Evolutionary conservation across 1,284 basidiomycete species (phyloP), one percentile per base, ranked within the genome.

Genomic region (Blastosporella zonata): DNA sequence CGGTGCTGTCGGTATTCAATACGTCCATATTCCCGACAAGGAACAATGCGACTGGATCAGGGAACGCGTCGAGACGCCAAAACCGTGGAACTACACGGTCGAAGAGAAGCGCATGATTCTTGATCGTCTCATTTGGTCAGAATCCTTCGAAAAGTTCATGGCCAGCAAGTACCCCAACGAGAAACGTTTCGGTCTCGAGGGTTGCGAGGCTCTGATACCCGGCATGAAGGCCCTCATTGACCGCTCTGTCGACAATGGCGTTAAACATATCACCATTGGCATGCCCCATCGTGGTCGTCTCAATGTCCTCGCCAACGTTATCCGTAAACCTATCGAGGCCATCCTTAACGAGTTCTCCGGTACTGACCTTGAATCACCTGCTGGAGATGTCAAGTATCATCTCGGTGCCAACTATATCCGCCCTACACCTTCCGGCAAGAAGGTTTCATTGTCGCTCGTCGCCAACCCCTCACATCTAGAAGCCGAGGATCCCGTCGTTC

Each of bases 191-290:
- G 97, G 97, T 71, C 82, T 99, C 46, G 97, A 99, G 71, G 97
- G 97, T 54, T 97, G 94, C 70, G 97, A 99, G 73, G 83, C 93
- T 35, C 84, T 99, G 61, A 91, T 99, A 62, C 97, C 97, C 38
- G 97, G 97, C 62, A 97, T 99, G 93, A 99, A 99, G 76, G 93
- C 93, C 6, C 83, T 99, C 61, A 97, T 99, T 59, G 97, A 99
- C 70, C 89, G 94, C 53, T 95, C 95, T 15, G 97, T 99, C 62
- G 96, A 99, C 60, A 79, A 90, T 59, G 97, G 97, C 46, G 87
- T 97, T 61, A 94, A 95, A 70, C 86, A 93, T 63, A 87, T 99
- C 69, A 97, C 95, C 48, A 94, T 99, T 49, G 96, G 97, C 63
- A 99, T 99, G 97, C 95, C 97, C 31, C 97, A 99, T 75, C 93